Evolutionary conservation across 169 alveolate genomes (phyloP), one percentile per base, ranked within the genome.

Genomic region (Plasmodium knowlesi): DNA sequence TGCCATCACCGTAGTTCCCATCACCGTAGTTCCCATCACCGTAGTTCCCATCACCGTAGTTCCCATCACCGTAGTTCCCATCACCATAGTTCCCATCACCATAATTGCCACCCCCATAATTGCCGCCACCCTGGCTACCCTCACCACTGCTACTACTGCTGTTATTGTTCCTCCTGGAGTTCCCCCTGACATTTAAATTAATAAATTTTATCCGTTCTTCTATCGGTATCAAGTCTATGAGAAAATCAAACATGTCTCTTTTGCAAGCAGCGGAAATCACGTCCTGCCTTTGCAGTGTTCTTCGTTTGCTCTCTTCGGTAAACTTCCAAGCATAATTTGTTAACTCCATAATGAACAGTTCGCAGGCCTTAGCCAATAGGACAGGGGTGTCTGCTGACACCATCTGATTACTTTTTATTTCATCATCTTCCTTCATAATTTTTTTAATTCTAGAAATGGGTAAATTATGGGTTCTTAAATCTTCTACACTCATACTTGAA

Each of bases 341-440:
- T 95, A 98, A 92, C 92, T 98, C 99, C 93, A 97, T 98, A 73
- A 98, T 98, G 92, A 98, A 98, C 96, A 98, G 95, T 95, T 98
- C 99, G 86, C 99, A 98, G 28, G 99, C 99, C 91, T 98, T 98
- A 5, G 99, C 99, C 96, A 98, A 97, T 72, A 98, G 84, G 10
- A 98, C 98, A 30, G 99, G 99, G 5, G 99, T 98, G 94, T 98
- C 99, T 57, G 99, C 98, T 92, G 98, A 96, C 25, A 98, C 97
- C 99, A 98, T 98, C 97, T 97, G 92, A 54, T 14, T 25, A 41
- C 95, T 97, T 85, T 98, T 97, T 39, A 98, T 98, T 84, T 98
- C 99, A 82, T 98, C 99, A 92, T 98, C 99, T 72, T 98, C 98
- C 96, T 98, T 98, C 99, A 98, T 98, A 54, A 98, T 98, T 95